phyloP scores from a whole-genome alignment of 352 stramenopile species.

The Globisporangium cederbergense region DNA sequence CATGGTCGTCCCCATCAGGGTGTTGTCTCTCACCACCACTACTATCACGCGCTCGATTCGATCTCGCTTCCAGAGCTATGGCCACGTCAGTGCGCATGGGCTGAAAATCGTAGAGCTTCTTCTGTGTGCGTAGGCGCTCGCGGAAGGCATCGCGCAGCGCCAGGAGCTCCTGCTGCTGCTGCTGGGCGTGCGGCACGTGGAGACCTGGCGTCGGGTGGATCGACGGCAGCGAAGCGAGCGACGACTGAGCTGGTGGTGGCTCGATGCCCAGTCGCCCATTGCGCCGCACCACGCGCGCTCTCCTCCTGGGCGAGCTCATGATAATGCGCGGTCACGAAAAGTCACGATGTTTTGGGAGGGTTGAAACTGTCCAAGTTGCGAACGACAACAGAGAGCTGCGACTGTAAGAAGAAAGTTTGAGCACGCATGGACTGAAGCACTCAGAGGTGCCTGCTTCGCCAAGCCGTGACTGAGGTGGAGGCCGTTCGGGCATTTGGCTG shows the following conservation, averaged over 20 bases:
- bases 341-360: not conserved
- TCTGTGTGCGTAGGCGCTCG: constrained; percentile 19
- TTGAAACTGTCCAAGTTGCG: not conserved
- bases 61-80: not conserved
- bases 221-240: constrained; percentile 15
- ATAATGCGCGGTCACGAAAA: not conserved
- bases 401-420: too few relatives aligned
- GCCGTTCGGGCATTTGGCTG: too few relatives aligned
- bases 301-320: constrained; percentile 7
- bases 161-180: constrained; percentile 19
- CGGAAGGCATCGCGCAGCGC: constrained; percentile 20
- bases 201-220: constrained; percentile 1
- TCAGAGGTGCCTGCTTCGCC: too few relatives aligned
- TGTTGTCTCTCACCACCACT: not conserved
- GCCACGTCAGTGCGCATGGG: not conserved
- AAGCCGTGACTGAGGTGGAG: too few relatives aligned
- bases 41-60: not conserved
- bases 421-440: too few relatives aligned
- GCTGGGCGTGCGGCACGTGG: constrained; percentile 5
- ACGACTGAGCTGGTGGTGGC: not conserved
- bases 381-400: too few relatives aligned
- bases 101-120: constrained; percentile 17
- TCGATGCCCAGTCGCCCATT: constrained; percentile 25
- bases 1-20: not conserved
- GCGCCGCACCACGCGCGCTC: constrained; percentile 10